phyloP scores from a whole-genome alignment of 306 rosid species.

The Rosa lucieae region DNA sequence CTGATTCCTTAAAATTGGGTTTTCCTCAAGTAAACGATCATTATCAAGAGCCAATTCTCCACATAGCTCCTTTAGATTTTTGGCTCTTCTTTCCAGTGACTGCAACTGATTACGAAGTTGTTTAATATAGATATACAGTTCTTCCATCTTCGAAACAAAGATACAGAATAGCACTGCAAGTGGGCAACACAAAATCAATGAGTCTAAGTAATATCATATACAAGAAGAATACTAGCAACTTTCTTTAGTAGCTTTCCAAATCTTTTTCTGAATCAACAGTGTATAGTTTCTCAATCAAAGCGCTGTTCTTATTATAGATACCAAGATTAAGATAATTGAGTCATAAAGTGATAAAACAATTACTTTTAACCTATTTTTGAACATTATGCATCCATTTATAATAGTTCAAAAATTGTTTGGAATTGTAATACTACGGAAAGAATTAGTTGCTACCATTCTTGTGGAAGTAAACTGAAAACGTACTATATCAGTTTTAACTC shows the following conservation, averaged over 20 bases:
- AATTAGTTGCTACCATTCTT: not conserved
- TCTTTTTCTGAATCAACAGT: not conserved
- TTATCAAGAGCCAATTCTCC: not conserved
- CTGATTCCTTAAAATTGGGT: not conserved
- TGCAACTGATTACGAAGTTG: not conserved
- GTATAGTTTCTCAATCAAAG: not conserved
- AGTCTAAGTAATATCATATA: not conserved
- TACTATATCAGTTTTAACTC: not conserved
- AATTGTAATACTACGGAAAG: not conserved
- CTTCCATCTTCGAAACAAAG: not conserved
- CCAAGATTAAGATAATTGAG: not conserved
- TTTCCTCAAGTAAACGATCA: not conserved
- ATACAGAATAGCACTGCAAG: conserved; percentile 17
- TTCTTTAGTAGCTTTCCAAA: not conserved
- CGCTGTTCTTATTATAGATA: not conserved
- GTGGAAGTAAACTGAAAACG: not conserved
- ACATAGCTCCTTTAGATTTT: not conserved
- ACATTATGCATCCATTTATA: not conserved
- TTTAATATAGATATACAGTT: not conserved
- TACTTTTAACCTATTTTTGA: not conserved
- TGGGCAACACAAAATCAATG: not conserved
- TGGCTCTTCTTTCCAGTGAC: not conserved
- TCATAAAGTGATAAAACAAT: no score
- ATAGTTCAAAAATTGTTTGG: not conserved
- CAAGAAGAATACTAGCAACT: not conserved